Evolutionary conservation across 2,329 filamentous ascomycete genomes (phyloP).

Genomic region (Ceratocystis ficicola): DNA sequence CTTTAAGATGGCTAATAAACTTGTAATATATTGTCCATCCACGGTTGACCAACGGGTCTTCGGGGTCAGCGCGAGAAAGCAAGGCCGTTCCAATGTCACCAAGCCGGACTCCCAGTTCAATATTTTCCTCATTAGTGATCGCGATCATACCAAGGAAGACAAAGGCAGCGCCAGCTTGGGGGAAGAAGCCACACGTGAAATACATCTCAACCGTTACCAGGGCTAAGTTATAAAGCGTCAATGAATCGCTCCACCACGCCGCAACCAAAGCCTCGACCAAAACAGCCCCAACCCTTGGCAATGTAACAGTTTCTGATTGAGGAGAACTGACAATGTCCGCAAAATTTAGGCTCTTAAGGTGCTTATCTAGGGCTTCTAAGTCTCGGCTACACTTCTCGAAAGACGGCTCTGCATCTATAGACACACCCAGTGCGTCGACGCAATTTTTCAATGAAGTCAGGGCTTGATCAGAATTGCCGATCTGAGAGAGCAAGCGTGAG

Average conservation of each 20-base stretch:
- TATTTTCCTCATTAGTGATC: slow-evolving; percentile 57
- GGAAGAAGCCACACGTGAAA: slow-evolving; percentile 50
- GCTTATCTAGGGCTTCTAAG: slow-evolving; percentile 51
- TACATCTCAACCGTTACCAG: slow-evolving; percentile 56
- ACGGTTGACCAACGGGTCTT: slow-evolving; percentile 45
- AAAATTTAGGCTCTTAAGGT: slow-evolving; percentile 47
- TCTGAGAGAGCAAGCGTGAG: slow-evolving; percentile 63
- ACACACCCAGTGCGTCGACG: slow-evolving; percentile 54
- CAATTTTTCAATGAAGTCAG: slow-evolving; percentile 60
- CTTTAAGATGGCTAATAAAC: slow-evolving; percentile 58
- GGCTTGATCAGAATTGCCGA: slow-evolving; percentile 57
- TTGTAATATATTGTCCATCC: slow-evolving; percentile 57
- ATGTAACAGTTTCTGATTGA: slow-evolving; percentile 36
- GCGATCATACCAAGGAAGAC: slow-evolving; percentile 56
- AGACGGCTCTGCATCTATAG: slow-evolving; percentile 51
- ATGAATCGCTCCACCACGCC: slow-evolving; percentile 59
- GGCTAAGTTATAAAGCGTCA: slow-evolving; percentile 61
- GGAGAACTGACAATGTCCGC: slow-evolving; percentile 31
- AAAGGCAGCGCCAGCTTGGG: slow-evolving; percentile 57
- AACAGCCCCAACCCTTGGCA: slow-evolving; percentile 56
- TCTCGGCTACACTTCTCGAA: slow-evolving; percentile 67
- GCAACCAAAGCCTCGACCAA: slow-evolving; percentile 57
- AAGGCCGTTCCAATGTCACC: slow-evolving; percentile 51
- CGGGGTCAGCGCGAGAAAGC: slow-evolving; percentile 51
- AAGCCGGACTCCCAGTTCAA: slow-evolving; percentile 53